These are phyloP conservation scores for Stachybotrys chlorohalonatus DNA, from an alignment of 2,329 filamentous ascomycete species.

Conservation along the genomic window DNA sequence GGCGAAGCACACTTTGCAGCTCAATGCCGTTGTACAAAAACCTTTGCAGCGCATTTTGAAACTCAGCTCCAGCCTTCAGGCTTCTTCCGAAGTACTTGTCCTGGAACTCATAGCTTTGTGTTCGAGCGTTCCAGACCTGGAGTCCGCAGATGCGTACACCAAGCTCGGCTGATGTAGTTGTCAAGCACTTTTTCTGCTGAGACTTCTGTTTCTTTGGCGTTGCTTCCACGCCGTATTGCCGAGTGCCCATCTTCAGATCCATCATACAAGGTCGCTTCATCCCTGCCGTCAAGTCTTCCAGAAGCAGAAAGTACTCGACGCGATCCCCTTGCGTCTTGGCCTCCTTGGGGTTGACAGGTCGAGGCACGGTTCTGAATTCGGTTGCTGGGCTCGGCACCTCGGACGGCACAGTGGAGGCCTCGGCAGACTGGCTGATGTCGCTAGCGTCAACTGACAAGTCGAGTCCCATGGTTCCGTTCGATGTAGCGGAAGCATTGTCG, in stretches of 20 bases:
- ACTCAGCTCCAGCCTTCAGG: constrained; percentile 78
- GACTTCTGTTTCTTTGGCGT: constrained; percentile 86
- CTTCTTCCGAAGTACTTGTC: constrained; percentile 96
- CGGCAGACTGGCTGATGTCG: constrained; percentile 23
- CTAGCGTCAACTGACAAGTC: neutral
- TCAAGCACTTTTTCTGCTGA: constrained; percentile 84
- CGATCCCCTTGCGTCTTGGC: constrained; percentile 58
- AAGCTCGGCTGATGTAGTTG: constrained; percentile 82
- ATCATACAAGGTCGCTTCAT: constrained; percentile 97
- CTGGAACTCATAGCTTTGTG: constrained; percentile 82
- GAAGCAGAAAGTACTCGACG: constrained; percentile 83
- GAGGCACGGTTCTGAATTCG: constrained; percentile 34
- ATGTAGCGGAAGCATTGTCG: neutral
- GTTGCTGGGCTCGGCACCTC: constrained; percentile 26
- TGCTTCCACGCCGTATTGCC: constrained; percentile 92
- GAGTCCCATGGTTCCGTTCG: neutral
- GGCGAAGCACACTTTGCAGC: constrained; percentile 67
- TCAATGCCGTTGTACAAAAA: constrained; percentile 90
- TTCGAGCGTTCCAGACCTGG: constrained; percentile 87
- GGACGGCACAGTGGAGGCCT: constrained; percentile 20
- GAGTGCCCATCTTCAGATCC: constrained; percentile 97
- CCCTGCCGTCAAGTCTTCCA: constrained; percentile 91
- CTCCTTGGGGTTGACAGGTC: constrained; percentile 69
- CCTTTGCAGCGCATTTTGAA: constrained; percentile 76
- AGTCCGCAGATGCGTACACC: constrained; percentile 92